Base-by-base conservation (phyloP, 352 stramenopile genomes). In the Saprolegnia diclina region DNA sequence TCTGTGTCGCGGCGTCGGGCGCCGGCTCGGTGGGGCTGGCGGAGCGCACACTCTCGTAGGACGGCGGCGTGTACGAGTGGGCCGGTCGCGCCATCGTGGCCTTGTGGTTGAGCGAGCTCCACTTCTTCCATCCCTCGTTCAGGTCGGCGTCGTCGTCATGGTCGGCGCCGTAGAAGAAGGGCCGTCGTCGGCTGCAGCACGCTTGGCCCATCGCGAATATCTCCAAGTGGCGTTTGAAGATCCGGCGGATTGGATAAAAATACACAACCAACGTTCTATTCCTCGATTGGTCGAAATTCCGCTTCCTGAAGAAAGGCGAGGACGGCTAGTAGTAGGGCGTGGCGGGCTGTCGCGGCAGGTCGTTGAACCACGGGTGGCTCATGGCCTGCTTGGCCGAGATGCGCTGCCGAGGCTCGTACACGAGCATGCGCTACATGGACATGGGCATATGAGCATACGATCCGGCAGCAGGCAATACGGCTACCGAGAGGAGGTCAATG, bases 301-400 rank as follows among this genome's bases (percentile, higher is more conserved):
- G 10, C 42, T n/a, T n/a, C n/a, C n/a, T n/a, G n/a, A 48, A 48
- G 11, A n/a, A 48, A 14, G 42, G 18, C 24, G 52, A 59, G 35
- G 24, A 59, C 35, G 35, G 35, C 19, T 24, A 59, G 52, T 59
- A 59, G 52, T 59, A 59, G 3, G 52, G 35, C 24, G 52, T 59
- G 3, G 52, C 52, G 11, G 52, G 91, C 62, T 91, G 83, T 26
- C 78, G 74, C 40, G 92, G 82, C 52, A 94, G 63, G 38, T 93
- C 84, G 50, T 89, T 80, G 59, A 95, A 95, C 85, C 85, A 95
- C 56, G 85, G 82, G 63, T 95, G 87, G 19, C 76, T 75, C 87
- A 95, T 91, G 22, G 87, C 87, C 10, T 81, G 79, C 56, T 85
- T 83, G 19, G 87, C 83, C 29, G 87, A 91, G 54, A 95, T 95